Base-by-base conservation (phyloP, 208 protist genomes). In the Crithidia sp. region DNA sequence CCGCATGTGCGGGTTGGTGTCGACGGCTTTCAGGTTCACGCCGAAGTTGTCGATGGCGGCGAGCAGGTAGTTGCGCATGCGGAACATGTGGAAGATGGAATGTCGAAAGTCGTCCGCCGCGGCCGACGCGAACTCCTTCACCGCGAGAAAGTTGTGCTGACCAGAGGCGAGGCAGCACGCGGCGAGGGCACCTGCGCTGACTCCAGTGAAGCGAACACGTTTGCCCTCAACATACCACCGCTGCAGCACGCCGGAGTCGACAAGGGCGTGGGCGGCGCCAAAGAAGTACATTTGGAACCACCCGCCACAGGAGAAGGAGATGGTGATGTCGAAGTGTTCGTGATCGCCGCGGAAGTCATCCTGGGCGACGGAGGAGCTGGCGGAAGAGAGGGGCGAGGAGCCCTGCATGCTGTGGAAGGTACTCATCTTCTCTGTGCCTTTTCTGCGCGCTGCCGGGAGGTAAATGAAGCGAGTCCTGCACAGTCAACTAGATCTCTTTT, bases 261-360 rank as follows among this genome's bases (percentile, higher is more conserved):
- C 77, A 36, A 96, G 79, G 10, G 91, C 91, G 56, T 92, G 76
- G 12, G 86, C 85, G 5, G 74, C 87, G 19, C 91, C 91, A 74
- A 92, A 94, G 56, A 90, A 88, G 76, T 94, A 94, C 74, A 91
- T 88, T 43, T 88, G 83, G 71, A 94, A 90, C 87, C 89, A 94
- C 17, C 89, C 89, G 5, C 85, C 89, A 54, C 82, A 87, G 12
- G 89, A 90, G 59, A 94, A 94, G 56, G 81, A 82, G 66, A 94
- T 66, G 3, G 89, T 94, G 13, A 94, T 58, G 70, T 94, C 89
- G 63, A 66, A 84, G 16, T 67, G 1, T 45, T 67, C 37, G 4
- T 59, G 37, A 36, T 66, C 60, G 44, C 60, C 60, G 44, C 45
- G 60, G n/a, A 41, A 45, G 3, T 52, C 60, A 37, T 66, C 60